Evolutionary conservation across 352 stramenopile genomes (phyloP).

Genomic region (Phytophthora foliorum): DNA sequence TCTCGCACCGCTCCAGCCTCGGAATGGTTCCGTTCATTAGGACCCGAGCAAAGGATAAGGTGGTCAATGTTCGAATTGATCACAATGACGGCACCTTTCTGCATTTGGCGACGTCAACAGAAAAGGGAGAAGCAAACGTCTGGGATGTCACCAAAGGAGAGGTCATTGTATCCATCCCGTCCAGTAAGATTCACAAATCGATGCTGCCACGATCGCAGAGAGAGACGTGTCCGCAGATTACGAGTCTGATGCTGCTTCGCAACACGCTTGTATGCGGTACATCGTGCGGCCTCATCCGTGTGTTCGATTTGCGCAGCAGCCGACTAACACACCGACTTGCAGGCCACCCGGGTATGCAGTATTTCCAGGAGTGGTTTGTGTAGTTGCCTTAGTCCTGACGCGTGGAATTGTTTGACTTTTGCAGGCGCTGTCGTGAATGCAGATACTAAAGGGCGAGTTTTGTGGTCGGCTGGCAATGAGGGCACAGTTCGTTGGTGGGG

Average conservation of each 20-base stretch:
- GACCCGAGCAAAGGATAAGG: constrained; percentile 80
- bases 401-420: constrained; percentile 4
- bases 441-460: constrained; percentile 85
- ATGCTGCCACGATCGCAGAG: constrained; percentile 74
- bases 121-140: constrained; percentile 89
- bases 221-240: constrained; percentile 79
- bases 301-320: constrained; percentile 87
- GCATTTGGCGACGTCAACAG: constrained; percentile 84
- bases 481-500: constrained; percentile 90
- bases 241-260: constrained; percentile 89
- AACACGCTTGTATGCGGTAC: constrained; percentile 90
- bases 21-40: constrained; percentile 88
- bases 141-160: constrained; percentile 91
- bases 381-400: background rate
- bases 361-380: background rate
- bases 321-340: constrained; percentile 85
- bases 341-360: constrained; percentile 77
- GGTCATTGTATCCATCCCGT: constrained; percentile 81
- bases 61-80: constrained; percentile 83
- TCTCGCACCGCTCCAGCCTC: constrained; percentile 84
- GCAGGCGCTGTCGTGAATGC: constrained; percentile 84
- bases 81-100: constrained; percentile 85
- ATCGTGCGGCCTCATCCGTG: constrained; percentile 87
- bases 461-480: constrained; percentile 88
- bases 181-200: constrained; percentile 87